Percentiles rank a stretch among this genome's conserved stretches.
Conservation (phyloP, 805 yeast genomes). For the Clavispora carvajalis region DNA sequence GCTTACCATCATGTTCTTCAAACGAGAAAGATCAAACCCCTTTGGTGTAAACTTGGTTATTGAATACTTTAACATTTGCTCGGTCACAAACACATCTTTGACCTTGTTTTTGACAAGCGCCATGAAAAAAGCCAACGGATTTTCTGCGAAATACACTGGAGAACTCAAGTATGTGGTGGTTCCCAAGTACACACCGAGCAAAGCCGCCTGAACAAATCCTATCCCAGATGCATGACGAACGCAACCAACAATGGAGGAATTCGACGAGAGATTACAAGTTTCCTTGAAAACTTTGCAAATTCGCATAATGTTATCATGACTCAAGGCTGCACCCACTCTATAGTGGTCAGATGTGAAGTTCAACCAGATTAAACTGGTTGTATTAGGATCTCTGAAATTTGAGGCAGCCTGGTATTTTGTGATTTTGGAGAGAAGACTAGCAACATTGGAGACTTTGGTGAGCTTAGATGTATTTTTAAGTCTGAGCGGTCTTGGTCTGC, state of each 20-base stretch:
- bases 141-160: conserved; percentile 68
- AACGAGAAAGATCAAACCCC: conserved; percentile 53
- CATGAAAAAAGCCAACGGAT: conserved; percentile 67
- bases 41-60: conserved; percentile 54
- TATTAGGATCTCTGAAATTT: conserved; percentile 34
- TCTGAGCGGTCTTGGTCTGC: conserved; percentile 39
- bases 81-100: conserved; percentile 80
- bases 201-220: conserved; percentile 82
- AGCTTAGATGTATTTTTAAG: conserved; percentile 65
- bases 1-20: conserved; percentile 81
- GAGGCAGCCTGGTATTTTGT: conserved; percentile 37
- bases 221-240: conserved; percentile 79
- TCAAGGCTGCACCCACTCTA: conserved; percentile 51
- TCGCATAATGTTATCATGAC: conserved; percentile 62
- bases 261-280: conserved; percentile 76
- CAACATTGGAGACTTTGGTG: conserved; percentile 33
- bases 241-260: conserved; percentile 75
- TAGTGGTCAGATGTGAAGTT: conserved; percentile 69
- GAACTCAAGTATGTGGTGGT: conserved; percentile 77
- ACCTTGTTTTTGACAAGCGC: conserved; percentile 72
- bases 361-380: conserved; percentile 59
- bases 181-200: conserved; percentile 83
- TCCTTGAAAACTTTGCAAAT: conserved; percentile 87
- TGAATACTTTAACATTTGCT: conserved; percentile 77
- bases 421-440: conserved; percentile 40